Evolutionary conservation across 169 alveolate species (phyloP), one percentile per base, ranked within the genome.

Genomic region (Plasmodium cynomolgi): DNA sequence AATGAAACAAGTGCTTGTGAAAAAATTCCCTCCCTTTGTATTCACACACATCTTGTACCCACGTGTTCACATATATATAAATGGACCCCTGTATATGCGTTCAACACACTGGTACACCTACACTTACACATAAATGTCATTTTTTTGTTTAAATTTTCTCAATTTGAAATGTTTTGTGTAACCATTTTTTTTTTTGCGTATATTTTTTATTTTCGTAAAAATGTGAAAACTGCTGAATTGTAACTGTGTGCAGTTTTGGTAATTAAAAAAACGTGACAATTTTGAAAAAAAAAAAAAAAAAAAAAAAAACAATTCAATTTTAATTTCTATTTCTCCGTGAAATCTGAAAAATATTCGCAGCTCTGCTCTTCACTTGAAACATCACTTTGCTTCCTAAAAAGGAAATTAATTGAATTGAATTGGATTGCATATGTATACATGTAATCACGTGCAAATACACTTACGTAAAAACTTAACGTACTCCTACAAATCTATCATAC

Each of bases 221-320:
- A 37, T 83, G 81, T 33, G 47, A 34, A 68, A 84, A 84, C 73
- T 71, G 92, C 50, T 84, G 92, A 84, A 71, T 83, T 26, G 34
- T 20, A 37, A 39, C 58, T 84, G 93, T 84, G 93, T 84, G 93
- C 93, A 84, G 82, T 68, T 47, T 84, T 62, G 74, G 37, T 74
- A 84, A 41, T 84, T 84, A 33, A 54, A 84, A 62, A 23, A 84
- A 33, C 37, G 56, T 17, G 23, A 33, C 20, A 34, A 41, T 20
- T 37, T 41, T 80, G 56, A 80, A 80, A 41, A 80, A 50, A 33
- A 47, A 47, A 47, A 50, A 47, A 50, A 50, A 37, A 3, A 37
- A 37, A 31, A 34, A 80, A 80, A 80, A 80, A 80, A 3, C 37
- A 15, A 80, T 37, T 80, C 58, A 17, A 17, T 44, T 80, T 33